phyloP scores from a whole-genome alignment of 2,329 filamentous ascomycete species.

The Dactylellina haptotyla region DNA sequence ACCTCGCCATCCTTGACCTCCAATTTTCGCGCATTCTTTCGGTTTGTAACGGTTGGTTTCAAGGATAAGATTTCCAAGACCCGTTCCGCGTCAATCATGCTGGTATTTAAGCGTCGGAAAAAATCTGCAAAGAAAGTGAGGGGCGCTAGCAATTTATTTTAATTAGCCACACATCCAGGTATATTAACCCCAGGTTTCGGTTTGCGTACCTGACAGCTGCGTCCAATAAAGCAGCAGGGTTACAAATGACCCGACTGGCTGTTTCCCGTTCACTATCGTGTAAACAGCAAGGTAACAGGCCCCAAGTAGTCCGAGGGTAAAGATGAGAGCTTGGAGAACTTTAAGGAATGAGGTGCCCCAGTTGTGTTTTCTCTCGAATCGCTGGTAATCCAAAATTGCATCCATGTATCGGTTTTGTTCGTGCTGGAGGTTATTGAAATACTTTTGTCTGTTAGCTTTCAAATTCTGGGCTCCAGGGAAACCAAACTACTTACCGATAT shows the following conservation, averaged over 20 bases:
- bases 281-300: slow-evolving; percentile 67
- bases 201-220: slow-evolving; percentile 61
- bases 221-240: slow-evolving; percentile 74
- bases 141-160: slow-evolving; percentile 60
- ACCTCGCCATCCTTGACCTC: slow-evolving; percentile 65
- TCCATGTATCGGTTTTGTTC: slow-evolving; percentile 66
- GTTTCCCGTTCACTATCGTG: slow-evolving; percentile 65
- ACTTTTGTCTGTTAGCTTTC: slow-evolving; percentile 56
- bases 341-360: slow-evolving; percentile 60
- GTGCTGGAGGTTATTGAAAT: slow-evolving; percentile 69
- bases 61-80: slow-evolving; percentile 69
- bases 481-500: slow-evolving; percentile 59
- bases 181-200: neutral
- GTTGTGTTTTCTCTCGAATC: slow-evolving; percentile 60
- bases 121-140: slow-evolving; percentile 66
- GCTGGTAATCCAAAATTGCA: slow-evolving; percentile 61
- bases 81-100: slow-evolving; percentile 74
- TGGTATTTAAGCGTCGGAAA: slow-evolving; percentile 65
- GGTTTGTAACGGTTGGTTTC: slow-evolving; percentile 68
- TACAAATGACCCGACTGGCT: slow-evolving; percentile 71
- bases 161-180: slow-evolving; percentile 19
- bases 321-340: slow-evolving; percentile 64
- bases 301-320: slow-evolving; percentile 65
- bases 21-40: slow-evolving; percentile 64
- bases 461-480: slow-evolving; percentile 5